Base-by-base conservation (phyloP, 495 filamentous ascomycete genomes). In the Penicillium cosmopolitanum region DNA sequence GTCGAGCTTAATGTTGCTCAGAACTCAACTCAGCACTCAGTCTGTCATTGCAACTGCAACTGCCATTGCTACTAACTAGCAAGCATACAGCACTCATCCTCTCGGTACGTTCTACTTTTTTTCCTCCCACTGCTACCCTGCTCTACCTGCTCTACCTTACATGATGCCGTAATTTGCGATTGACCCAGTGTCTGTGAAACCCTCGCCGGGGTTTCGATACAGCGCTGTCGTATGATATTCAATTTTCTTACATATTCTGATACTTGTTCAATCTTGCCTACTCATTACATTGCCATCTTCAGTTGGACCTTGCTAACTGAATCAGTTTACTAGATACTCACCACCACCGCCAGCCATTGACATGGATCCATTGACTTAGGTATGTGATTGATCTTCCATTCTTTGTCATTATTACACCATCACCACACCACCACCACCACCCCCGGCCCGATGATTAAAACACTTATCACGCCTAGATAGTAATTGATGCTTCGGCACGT, bases 141-240 rank as follows among this genome's bases (percentile, higher is more conserved):
- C 18, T 28, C 31, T 42, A 23, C 23, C 23, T 21, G 21, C 23
- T 57, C 46, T 54, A 40, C 47, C 60, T 82, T 63, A 73, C 58
- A 88, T 92, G 92, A 96, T 94, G 92, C 84, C 74, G 90, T 95
- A 96, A 96, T 96, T 96, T 96, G 92, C 92, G 92, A 92, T 92
- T 93, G 92, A 96, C 87, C 77, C 77, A 71, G 77, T 72, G 74
- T 76, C 83, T 87, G 87, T 88, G 92, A 90, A 78, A 75, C 88
- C 84, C 89, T 87, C 87, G 91, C 92, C 91, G 84, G 90, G 83
- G 87, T 81, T 80, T 89, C 84, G 77, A 86, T 88, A 89, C 87
- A 87, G 83, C 70, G 63, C 76, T 80, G 80, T 64, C 70, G 83
- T 65, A 80, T 95, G 92, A 96, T 88, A 95, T 85, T 89, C 80